A percentile compares a stretch with the other conserved stretches of the same genome.
Evolutionary conservation across 345 rosid genomes (phyloP).

Genomic region (Zanthoxylum bungeanum): DNA sequence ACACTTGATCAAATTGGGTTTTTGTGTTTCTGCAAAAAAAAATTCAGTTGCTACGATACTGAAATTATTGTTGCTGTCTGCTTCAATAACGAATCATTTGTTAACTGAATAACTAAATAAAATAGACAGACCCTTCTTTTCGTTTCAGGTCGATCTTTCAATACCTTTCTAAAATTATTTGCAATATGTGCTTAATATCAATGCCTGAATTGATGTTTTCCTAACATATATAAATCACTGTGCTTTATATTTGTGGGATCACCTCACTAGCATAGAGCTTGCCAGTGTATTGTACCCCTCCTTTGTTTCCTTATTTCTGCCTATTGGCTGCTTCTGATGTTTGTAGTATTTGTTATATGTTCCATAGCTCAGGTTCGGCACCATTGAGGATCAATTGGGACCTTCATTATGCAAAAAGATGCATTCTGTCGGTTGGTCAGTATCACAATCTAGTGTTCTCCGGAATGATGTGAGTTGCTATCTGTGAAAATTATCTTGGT

Average conservation of each 20-base stretch:
- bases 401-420: conserved; percentile 67
- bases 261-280: not conserved
- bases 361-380: conserved; percentile 99
- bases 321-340: conserved; percentile 24
- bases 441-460: conserved; percentile 53
- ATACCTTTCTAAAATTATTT: not conserved
- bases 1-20: no score
- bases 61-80: no score
- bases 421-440: conserved; percentile 77
- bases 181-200: not conserved
- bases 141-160: not conserved
- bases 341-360: conserved; percentile 40
- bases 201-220: not conserved
- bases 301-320: not conserved
- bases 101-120: no score
- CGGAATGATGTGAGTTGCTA: conserved; percentile 79
- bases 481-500: conserved; percentile 5
- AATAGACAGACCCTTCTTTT: no score
- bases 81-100: no score
- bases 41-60: no score
- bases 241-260: not conserved
- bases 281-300: not conserved
- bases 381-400: conserved; percentile 88
- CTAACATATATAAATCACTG: not conserved
- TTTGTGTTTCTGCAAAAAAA: no score